Evolutionary conservation across 1,139 yeast genomes (phyloP).

Genomic region (Keqinozyma sinolaborantium): DNA sequence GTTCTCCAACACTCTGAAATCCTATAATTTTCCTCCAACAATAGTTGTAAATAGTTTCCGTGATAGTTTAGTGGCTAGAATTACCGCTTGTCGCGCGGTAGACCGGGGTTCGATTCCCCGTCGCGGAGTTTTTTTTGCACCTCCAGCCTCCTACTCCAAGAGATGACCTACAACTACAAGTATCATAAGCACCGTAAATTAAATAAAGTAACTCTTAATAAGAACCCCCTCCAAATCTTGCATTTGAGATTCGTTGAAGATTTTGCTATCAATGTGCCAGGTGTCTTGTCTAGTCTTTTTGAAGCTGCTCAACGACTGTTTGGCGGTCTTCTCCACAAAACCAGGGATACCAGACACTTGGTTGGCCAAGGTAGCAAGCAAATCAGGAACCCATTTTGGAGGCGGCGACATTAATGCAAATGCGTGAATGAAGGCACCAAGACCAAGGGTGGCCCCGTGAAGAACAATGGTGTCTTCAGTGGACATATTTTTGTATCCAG

Average conservation of each 20-base stretch:
- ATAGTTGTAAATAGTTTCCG: too few species aligned
- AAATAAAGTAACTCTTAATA: slow-evolving; percentile 90
- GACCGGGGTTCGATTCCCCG: slow-evolving; percentile 52
- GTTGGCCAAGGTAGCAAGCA: slow-evolving; percentile 66
- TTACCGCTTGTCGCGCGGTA: slow-evolving; percentile 47
- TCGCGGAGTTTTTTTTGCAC: slow-evolving; percentile 28
- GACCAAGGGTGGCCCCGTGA: slow-evolving; percentile 87
- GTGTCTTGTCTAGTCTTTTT: slow-evolving; percentile 94
- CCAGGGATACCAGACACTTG: slow-evolving; percentile 73
- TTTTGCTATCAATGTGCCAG: slow-evolving; percentile 86
- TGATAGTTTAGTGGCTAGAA: slow-evolving; percentile 48
- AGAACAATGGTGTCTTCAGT: slow-evolving; percentile 46
- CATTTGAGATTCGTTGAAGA: slow-evolving; percentile 74
- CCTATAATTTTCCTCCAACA: too few species aligned
- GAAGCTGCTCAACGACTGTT: slow-evolving; percentile 76
- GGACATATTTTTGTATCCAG: slow-evolving; percentile 26
- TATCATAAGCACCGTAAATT: slow-evolving; percentile 3
- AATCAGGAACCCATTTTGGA: slow-evolving; percentile 83
- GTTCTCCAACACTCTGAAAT: too few species aligned
- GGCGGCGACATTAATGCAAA: slow-evolving; percentile 92
- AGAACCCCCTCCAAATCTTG: slow-evolving; percentile 93
- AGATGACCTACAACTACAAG: background rate
- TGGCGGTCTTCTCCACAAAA: slow-evolving; percentile 79
- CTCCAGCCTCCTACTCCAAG: too few species aligned
- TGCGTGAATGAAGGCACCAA: slow-evolving; percentile 86